phyloP scores from a whole-genome alignment of 1,139 yeast species.

The Hemisphaericaspora xylanilytica region DNA sequence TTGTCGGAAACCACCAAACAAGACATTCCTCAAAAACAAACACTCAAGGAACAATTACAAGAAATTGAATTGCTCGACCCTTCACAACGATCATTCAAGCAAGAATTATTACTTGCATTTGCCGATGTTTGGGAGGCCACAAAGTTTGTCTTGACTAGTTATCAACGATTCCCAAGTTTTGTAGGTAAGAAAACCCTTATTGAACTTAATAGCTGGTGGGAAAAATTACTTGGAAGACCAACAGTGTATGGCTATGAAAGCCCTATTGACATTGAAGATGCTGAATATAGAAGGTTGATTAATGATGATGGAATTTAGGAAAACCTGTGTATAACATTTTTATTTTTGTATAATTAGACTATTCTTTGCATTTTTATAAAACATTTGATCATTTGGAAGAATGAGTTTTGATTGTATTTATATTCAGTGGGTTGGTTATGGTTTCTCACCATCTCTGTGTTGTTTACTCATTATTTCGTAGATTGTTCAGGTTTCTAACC shows the following conservation, averaged over 20 bases:
- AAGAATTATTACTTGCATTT: conserved; percentile 53
- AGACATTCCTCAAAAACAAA: neutral
- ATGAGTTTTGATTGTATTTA: neutral
- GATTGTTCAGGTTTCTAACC: too few relatives aligned
- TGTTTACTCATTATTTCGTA: too few relatives aligned
- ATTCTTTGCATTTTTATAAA: neutral
- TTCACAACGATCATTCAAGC: conserved; percentile 25
- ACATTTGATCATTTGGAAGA: neutral
- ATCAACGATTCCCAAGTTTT: conserved; percentile 65
- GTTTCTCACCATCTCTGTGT: too few relatives aligned
- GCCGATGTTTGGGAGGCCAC: conserved; percentile 62
- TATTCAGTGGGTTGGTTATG: too few relatives aligned
- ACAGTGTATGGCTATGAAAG: conserved; percentile 13
- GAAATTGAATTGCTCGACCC: conserved; percentile 10
- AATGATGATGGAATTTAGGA: too few relatives aligned
- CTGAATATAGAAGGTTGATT: conserved; percentile 11
- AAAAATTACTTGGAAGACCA: conserved; percentile 59
- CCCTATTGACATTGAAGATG: conserved; percentile 12
- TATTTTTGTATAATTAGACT: too few relatives aligned
- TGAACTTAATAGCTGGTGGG: conserved; percentile 64
- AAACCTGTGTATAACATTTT: too few relatives aligned
- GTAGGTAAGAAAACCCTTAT: conserved; percentile 50
- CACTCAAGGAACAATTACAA: conserved; percentile 8
- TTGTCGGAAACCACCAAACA: neutral
- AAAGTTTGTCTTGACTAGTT: conserved; percentile 63